Evolutionary conservation across 148 eudicot genomes (phyloP).

Genomic region (Vaccinium darrowii): DNA sequence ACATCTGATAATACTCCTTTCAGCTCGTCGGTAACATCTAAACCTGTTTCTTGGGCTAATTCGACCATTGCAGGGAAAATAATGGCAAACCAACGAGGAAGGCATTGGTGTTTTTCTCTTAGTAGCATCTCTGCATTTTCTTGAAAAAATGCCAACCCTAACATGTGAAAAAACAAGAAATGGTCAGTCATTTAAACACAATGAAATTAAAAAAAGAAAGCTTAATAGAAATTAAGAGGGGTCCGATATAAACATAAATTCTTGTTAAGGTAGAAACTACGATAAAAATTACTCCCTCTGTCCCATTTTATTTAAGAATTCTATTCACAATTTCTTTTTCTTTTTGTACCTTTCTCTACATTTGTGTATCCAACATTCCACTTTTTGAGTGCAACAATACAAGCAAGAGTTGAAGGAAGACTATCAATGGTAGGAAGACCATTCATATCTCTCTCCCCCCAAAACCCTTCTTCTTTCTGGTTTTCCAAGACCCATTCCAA

Average conservation of each 20-base stretch:
- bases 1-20: neutral
- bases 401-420: conserved; percentile 35
- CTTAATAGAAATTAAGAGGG: no score
- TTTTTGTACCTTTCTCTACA: conserved; percentile 27
- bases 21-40: conserved; percentile 4
- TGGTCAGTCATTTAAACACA: neutral
- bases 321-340: neutral
- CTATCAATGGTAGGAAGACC: conserved; percentile 27
- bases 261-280: no score
- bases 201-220: no score
- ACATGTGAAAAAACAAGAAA: neutral
- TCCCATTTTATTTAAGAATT: neutral
- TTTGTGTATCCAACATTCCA: conserved; percentile 20
- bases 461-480: conserved; percentile 29
- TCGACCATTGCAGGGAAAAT: conserved; percentile 32
- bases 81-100: conserved; percentile 32
- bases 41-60: conserved; percentile 19
- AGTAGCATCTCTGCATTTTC: conserved; percentile 20
- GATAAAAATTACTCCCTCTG: no score
- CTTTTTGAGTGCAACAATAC: conserved; percentile 25
- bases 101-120: neutral
- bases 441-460: conserved; percentile 22
- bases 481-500: conserved; percentile 28
- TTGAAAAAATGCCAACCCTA: conserved; percentile 28
- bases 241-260: no score